Conservation (phyloP, 2,329 filamentous ascomycete species). For the Aspergillus ibericus region DNA sequence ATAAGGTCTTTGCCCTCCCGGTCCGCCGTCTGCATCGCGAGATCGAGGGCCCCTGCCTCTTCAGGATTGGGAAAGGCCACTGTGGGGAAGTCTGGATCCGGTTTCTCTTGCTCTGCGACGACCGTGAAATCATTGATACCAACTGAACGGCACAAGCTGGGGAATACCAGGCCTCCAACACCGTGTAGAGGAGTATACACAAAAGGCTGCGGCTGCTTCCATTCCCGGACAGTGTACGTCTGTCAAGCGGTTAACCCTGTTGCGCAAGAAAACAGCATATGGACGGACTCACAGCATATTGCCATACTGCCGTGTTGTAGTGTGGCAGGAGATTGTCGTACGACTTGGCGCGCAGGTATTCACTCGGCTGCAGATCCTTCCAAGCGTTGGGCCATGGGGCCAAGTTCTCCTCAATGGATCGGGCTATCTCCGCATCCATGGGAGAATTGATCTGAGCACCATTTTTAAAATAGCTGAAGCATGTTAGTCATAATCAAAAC, state of each 20-base stretch:
- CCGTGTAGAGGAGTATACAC: conserved; percentile 47
- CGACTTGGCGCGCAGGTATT: conserved; percentile 28
- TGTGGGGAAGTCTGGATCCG: conserved; percentile 64
- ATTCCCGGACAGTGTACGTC: conserved; percentile 35
- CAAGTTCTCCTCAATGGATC: conserved; percentile 56
- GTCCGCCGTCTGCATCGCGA: conserved; percentile 59
- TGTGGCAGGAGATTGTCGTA: conserved; percentile 30
- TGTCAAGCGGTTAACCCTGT: conserved; percentile 12
- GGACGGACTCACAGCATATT: conserved; percentile 33
- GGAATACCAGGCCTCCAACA: conserved; percentile 39
- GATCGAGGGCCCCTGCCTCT: conserved; percentile 61
- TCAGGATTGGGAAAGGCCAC: conserved; percentile 67
- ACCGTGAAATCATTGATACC: conserved; percentile 35
- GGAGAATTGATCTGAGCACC: conserved; percentile 67
- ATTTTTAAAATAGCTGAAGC: conserved; percentile 58
- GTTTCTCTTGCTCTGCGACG: conserved; percentile 52
- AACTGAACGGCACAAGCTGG: conserved; percentile 33
- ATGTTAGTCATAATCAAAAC: conserved; percentile 22
- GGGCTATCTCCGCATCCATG: conserved; percentile 59
- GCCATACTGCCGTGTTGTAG: conserved; percentile 32
- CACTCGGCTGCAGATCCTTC: conserved; percentile 49
- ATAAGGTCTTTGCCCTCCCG: conserved; percentile 51
- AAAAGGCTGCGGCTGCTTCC: conserved; percentile 32
- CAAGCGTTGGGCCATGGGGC: conserved; percentile 49
- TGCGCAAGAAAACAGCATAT: background rate